Conservation (phyloP, 257 asterid species). For the Solanum clarkiae region DNA sequence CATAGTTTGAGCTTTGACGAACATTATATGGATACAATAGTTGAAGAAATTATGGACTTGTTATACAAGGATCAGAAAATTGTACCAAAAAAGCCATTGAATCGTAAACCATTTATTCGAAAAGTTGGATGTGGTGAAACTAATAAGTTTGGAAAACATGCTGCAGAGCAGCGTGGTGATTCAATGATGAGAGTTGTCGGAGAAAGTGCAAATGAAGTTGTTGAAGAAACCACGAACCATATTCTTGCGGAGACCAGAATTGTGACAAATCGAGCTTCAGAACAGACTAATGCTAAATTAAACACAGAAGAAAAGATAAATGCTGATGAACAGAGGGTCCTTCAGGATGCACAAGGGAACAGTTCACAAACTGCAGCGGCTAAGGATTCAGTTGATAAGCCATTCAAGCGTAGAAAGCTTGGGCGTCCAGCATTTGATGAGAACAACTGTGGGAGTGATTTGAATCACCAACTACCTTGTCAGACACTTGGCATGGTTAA, state of each 20-base stretch:
- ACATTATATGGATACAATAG: constrained; percentile 31
- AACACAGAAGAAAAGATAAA: background rate
- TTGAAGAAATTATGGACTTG: constrained; percentile 55
- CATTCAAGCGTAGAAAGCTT: constrained; percentile 41
- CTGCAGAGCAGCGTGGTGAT: background rate
- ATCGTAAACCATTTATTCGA: constrained; percentile 8
- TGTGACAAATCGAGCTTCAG: constrained; percentile 29
- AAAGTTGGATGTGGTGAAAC: constrained; percentile 8
- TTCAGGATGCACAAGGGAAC: background rate
- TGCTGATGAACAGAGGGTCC: background rate
- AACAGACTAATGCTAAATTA: background rate
- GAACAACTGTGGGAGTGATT: constrained; percentile 6
- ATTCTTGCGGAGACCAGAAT: constrained; percentile 38
- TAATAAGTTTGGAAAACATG: constrained; percentile 9
- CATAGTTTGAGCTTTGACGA: constrained; percentile 3
- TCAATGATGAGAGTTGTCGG: background rate
- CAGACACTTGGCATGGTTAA: constrained; percentile 5
- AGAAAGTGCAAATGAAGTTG: constrained; percentile 1
- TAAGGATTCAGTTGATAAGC: constrained; percentile 10
- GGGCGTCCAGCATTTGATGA: constrained; percentile 42
- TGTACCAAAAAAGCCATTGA: constrained; percentile 11
- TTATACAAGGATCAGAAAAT: constrained; percentile 20
- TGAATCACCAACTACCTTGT: constrained; percentile 1
- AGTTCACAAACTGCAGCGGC: constrained; percentile 10
- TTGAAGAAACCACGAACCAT: constrained; percentile 3